phyloP scores from a whole-genome alignment of 1,284 basidiomycete genomes.

The Rhodotorula sp. region DNA sequence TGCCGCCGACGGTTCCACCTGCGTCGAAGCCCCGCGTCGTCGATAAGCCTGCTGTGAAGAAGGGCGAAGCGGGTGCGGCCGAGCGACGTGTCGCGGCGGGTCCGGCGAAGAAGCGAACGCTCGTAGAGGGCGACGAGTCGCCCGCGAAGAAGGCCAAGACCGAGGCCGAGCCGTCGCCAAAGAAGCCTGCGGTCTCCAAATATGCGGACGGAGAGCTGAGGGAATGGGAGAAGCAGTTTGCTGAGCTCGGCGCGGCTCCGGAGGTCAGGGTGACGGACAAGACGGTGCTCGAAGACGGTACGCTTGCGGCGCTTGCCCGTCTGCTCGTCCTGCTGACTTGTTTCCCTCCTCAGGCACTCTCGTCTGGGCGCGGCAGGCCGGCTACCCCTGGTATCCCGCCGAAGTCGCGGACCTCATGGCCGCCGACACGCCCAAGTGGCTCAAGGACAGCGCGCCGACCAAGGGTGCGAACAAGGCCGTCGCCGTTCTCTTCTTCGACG shows the following conservation, averaged over 20 bases:
- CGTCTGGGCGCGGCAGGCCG: conserved; percentile 31
- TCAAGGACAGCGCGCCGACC: conserved; percentile 3
- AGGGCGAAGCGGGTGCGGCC: not conserved
- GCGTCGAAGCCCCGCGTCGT: not conserved
- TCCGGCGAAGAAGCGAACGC: no score
- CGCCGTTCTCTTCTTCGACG: conserved; percentile 30
- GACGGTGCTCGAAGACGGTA: conserved; percentile 15
- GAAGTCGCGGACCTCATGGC: conserved; percentile 48
- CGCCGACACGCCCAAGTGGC: conserved; percentile 8
- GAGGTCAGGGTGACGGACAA: conserved; percentile 5
- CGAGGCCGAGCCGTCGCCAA: not conserved
- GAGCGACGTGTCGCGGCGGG: not conserved
- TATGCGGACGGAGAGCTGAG: not conserved
- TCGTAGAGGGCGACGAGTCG: not conserved
- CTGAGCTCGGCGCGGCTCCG: not conserved
- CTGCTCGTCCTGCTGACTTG: not conserved
- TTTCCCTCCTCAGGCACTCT: conserved; percentile 9
- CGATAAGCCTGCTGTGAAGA: not conserved
- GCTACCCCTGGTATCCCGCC: conserved; percentile 52
- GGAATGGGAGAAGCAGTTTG: conserved; percentile 4
- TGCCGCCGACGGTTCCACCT: not conserved
- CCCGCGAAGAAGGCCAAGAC: not conserved
- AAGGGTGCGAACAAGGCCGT: not conserved
- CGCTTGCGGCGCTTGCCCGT: not conserved
- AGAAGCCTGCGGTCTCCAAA: not conserved